A percentile compares a stretch with the other conserved stretches of the same genome.
Evolutionary conservation across 75 land plant species (phyloP).

Genomic region (Picea glauca): DNA sequence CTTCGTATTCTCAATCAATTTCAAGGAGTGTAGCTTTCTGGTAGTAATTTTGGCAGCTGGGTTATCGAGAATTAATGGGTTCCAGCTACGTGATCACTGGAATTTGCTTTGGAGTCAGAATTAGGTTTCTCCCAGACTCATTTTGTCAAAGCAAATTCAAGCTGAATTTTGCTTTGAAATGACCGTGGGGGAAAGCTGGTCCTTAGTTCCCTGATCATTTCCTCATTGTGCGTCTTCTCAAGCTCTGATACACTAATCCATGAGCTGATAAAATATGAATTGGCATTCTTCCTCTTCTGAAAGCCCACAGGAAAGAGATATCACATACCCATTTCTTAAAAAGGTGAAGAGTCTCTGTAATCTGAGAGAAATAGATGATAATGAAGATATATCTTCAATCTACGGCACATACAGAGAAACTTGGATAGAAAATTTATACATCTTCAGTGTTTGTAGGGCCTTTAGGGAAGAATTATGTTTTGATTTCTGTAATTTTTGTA

Average conservation of each 20-base stretch:
- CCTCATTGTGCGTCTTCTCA: not conserved
- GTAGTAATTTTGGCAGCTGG: too few relatives aligned
- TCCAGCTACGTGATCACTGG: too few relatives aligned
- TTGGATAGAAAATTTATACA: not conserved
- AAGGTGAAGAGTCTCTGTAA: not conserved
- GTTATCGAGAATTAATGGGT: too few relatives aligned
- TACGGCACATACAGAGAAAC: not conserved
- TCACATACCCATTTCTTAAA: not conserved
- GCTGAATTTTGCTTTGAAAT: conserved; percentile 1
- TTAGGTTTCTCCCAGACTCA: not conserved
- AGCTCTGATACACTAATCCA: not conserved
- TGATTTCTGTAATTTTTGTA: not conserved
- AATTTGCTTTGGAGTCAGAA: too few relatives aligned
- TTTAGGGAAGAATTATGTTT: not conserved
- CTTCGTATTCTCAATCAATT: too few relatives aligned
- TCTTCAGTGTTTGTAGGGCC: not conserved
- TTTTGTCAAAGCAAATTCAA: not conserved
- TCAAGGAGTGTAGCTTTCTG: too few relatives aligned
- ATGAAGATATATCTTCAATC: conserved; percentile 3
- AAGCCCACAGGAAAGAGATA: not conserved
- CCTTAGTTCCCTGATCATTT: not conserved
- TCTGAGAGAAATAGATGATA: not conserved
- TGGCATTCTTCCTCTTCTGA: not conserved
- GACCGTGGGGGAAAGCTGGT: not conserved
- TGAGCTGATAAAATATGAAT: not conserved